Percentiles rank a stretch among this genome's conserved stretches.
phyloP scores from a whole-genome alignment of 768 basidiomycete genomes.

The Pisolithus sp. region DNA sequence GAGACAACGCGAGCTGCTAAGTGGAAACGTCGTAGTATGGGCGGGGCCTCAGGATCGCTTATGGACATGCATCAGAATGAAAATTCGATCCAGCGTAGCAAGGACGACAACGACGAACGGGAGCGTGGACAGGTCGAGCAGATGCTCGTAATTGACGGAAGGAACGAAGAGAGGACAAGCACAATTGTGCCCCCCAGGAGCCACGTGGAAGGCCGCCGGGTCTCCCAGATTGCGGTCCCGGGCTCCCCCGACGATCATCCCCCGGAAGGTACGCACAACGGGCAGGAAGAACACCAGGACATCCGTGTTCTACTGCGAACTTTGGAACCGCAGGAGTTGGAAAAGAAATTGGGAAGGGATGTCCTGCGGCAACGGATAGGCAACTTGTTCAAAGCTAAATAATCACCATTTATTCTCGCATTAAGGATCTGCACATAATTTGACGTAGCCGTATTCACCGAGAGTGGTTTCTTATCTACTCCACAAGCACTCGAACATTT shows the following conservation, averaged over 20 bases:
- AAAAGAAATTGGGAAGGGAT: slow-evolving; percentile 12
- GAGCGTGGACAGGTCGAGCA: too few species aligned
- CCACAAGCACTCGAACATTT: neutral
- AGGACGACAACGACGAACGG: neutral
- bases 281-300: neutral
- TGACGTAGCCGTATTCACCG: neutral
- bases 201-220: too few species aligned
- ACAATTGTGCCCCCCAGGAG: too few species aligned
- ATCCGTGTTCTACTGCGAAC: neutral
- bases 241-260: too few species aligned
- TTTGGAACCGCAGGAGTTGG: slow-evolving; percentile 7
- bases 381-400: slow-evolving; percentile 6
- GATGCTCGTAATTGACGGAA: too few species aligned
- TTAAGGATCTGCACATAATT: neutral
- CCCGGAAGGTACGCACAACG: neutral
- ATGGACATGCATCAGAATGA: neutral
- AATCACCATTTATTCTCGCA: slow-evolving; percentile 28
- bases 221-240: too few species aligned
- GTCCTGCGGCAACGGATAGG: slow-evolving; percentile 8
- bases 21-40: slow-evolving; percentile 14
- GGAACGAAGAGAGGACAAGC: too few species aligned
- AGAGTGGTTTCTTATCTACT: neutral
- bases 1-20: slow-evolving; percentile 22
- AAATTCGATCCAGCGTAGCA: neutral
- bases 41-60: neutral